A percentile compares a stretch with the other conserved stretches of the same genome.
phyloP scores from a whole-genome alignment of 1,139 yeast genomes.

The Nadsonia starkeyi-henricii region DNA sequence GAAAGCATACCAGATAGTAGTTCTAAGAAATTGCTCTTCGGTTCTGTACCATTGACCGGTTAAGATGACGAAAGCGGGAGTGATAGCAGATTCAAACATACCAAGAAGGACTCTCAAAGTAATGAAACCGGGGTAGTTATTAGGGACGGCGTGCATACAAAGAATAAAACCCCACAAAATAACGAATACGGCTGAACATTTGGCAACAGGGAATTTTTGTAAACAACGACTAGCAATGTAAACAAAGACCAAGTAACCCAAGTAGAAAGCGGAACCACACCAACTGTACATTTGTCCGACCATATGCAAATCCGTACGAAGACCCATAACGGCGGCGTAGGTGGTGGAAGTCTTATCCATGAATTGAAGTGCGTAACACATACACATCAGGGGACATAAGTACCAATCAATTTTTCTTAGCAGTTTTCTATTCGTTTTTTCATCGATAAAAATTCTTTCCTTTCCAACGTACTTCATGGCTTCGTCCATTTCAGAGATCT shows the following conservation, averaged over 20 bases:
- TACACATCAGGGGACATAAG: conserved; percentile 41
- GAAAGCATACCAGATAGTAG: conserved; percentile 36
- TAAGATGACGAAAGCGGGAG: conserved; percentile 47
- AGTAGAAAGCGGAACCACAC: conserved; percentile 42
- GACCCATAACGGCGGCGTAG: conserved; percentile 47
- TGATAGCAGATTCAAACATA: conserved; percentile 38
- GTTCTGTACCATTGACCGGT: conserved; percentile 41
- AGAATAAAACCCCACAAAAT: conserved; percentile 39
- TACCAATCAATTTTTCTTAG: conserved; percentile 41
- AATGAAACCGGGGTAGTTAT: conserved; percentile 35
- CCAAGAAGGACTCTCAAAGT: conserved; percentile 41
- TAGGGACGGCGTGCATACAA: conserved; percentile 34
- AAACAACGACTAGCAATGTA: conserved; percentile 35
- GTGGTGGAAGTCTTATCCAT: conserved; percentile 51
- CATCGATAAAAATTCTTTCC: no score
- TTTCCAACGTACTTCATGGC: no score
- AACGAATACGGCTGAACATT: conserved; percentile 32
- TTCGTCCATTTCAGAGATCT: no score
- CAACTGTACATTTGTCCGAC: conserved; percentile 30
- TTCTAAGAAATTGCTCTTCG: conserved; percentile 38
- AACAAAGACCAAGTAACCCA: conserved; percentile 36
- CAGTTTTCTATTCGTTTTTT: conserved; percentile 23
- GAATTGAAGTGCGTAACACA: conserved; percentile 43
- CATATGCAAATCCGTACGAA: conserved; percentile 25
- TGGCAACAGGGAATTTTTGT: conserved; percentile 36